Conservation (phyloP, 2,329 filamentous ascomycete genomes). For the Geosmithia putterillii region DNA sequence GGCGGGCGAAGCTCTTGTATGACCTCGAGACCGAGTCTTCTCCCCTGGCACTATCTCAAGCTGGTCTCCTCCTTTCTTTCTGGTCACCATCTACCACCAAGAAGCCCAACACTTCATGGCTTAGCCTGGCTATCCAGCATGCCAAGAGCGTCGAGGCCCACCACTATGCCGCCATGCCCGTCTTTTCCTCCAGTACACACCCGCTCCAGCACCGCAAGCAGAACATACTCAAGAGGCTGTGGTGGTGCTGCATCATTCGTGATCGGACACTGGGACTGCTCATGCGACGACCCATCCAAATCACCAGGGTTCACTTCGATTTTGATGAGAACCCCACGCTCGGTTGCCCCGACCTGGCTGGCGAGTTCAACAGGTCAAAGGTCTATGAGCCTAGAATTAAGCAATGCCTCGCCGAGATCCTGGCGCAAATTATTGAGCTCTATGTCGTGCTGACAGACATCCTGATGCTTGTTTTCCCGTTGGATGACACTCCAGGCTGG, state of each 20-base stretch:
- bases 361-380: conserved; percentile 29
- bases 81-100: conserved; percentile 23
- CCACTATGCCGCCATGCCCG: conserved; percentile 22
- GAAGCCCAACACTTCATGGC: conserved; percentile 34
- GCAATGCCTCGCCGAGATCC: conserved; percentile 26
- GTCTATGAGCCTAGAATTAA: conserved; percentile 34
- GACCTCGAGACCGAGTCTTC: conserved; percentile 31
- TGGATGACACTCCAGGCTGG: conserved; percentile 27
- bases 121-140: conserved; percentile 35
- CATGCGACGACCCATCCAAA: conserved; percentile 35
- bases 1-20: conserved; percentile 23
- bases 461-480: conserved; percentile 29
- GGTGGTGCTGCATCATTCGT: conserved; percentile 42
- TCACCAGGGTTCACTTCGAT: conserved; percentile 33
- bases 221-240: conserved; percentile 33
- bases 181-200: conserved; percentile 13
- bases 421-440: conserved; percentile 32
- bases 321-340: conserved; percentile 23
- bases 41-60: conserved; percentile 24
- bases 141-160: conserved; percentile 31
- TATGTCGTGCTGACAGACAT: conserved; percentile 33
- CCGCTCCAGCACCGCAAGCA: conserved; percentile 21
- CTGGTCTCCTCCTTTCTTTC: conserved; percentile 28
- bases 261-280: conserved; percentile 36
- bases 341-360: conserved; percentile 27